Percentiles rank a stretch among this genome's conserved stretches.
phyloP scores from a whole-genome alignment of 805 yeast species.

The Hanseniaspora valbyensis region DNA sequence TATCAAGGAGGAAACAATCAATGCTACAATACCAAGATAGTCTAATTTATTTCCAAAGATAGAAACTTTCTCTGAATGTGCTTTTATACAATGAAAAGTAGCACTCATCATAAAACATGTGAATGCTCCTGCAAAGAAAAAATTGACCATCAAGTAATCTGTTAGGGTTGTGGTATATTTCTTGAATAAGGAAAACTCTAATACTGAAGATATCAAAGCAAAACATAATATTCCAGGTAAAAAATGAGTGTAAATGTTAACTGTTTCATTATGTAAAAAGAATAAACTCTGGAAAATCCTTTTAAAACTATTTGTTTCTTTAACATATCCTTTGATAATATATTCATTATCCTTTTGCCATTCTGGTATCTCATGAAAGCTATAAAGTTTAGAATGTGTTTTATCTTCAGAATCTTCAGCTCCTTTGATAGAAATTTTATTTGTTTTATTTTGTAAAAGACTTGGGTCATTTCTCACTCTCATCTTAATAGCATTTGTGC shows the following conservation, averaged over 20 bases:
- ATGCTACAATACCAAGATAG: constrained; percentile 60
- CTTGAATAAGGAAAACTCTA: constrained; percentile 28
- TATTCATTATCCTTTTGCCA: constrained; percentile 70
- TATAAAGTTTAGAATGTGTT: neutral
- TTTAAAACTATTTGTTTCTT: constrained; percentile 38
- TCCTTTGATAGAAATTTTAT: neutral
- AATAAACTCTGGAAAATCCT: constrained; percentile 39
- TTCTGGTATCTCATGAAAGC: constrained; percentile 44
- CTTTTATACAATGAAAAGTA: constrained; percentile 52
- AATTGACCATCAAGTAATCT: constrained; percentile 28
- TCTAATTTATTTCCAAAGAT: constrained; percentile 59
- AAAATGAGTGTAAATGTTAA: constrained; percentile 60
- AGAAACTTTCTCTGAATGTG: constrained; percentile 48
- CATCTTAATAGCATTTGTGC: no score
- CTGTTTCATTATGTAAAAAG: constrained; percentile 61
- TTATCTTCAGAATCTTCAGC: neutral
- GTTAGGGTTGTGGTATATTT: constrained; percentile 34
- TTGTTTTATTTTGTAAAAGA: neutral
- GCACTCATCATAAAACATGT: constrained; percentile 54
- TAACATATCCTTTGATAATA: constrained; percentile 53
- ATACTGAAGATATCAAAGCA: constrained; percentile 16
- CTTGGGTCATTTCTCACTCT: no score
- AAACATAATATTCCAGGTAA: constrained; percentile 30
- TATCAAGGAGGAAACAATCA: constrained; percentile 53
- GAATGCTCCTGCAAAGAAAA: constrained; percentile 43